These are phyloP conservation scores for Alnus rubra DNA, from an alignment of 306 rosid genomes.

Conservation along the genomic window DNA sequence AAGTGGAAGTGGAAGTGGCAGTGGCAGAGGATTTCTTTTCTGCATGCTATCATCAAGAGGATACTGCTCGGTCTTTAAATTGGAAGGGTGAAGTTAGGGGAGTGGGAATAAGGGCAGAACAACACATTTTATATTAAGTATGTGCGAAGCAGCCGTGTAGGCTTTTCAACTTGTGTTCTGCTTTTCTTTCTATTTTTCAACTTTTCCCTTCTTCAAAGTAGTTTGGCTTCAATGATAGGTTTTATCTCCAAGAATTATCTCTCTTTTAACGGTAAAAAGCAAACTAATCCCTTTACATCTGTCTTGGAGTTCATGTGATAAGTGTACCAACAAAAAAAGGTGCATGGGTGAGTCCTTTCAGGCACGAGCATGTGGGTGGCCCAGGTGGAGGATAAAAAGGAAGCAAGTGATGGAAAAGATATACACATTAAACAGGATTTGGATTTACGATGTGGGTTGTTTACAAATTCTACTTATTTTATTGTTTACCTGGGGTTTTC, in stretches of 20 bases:
- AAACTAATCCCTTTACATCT: conserved; percentile 31
- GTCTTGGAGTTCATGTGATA: conserved; percentile 33
- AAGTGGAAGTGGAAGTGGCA: no score
- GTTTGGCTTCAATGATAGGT: conserved; percentile 42
- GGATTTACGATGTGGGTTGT: conserved; percentile 27
- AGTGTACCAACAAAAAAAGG: conserved; percentile 25
- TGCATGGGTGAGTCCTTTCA: not conserved
- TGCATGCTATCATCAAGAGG: conserved; percentile 17
- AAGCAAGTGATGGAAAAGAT: not conserved
- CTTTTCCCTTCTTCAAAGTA: conserved; percentile 34
- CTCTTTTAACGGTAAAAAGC: conserved; percentile 40
- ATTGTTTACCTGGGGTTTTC: conserved; percentile 21
- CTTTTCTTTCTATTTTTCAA: conserved; percentile 21
- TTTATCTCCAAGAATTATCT: conserved; percentile 32
- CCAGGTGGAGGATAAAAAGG: not conserved
- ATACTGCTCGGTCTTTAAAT: conserved; percentile 24
- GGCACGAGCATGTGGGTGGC: conserved; percentile 23
- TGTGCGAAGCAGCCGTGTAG: conserved; percentile 24
- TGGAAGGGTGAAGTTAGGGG: conserved; percentile 24
- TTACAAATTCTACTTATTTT: conserved; percentile 21
- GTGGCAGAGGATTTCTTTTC: conserved; percentile 5
- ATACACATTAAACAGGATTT: conserved; percentile 3
- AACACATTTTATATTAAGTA: conserved; percentile 16
- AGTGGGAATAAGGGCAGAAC: conserved; percentile 14
- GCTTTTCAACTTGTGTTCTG: conserved; percentile 10